These are phyloP conservation scores for Larix kaempferi DNA, from an alignment of 75 land plant species.

Conservation along the genomic window DNA sequence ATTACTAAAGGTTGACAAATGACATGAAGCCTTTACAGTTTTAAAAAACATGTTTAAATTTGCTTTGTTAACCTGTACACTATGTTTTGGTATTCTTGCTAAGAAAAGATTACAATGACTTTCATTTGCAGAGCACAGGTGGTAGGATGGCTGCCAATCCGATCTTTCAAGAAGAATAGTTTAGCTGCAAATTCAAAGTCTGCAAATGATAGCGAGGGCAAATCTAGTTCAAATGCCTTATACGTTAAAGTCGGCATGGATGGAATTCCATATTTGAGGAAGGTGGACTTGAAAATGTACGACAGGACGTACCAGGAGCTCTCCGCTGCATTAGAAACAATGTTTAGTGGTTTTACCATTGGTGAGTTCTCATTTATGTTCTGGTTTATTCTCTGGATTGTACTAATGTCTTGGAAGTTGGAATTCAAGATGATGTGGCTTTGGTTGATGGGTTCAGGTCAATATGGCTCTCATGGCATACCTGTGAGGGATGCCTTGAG, in stretches of 20 bases:
- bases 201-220: background rate
- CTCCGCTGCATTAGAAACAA: slow-evolving; percentile 32
- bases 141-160: no score
- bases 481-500: slow-evolving; percentile 15
- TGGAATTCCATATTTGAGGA: slow-evolving; percentile 56
- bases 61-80: background rate
- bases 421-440: background rate
- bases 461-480: no score
- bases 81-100: background rate
- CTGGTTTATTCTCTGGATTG: no score
- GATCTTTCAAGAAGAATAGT: no score
- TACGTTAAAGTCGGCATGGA: no score
- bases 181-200: no score
- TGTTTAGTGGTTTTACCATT: slow-evolving; percentile 43
- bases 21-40: no score
- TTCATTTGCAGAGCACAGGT: slow-evolving; percentile 36
- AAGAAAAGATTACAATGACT: background rate
- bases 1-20: no score
- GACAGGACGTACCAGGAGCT: slow-evolving; percentile 44
- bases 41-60: no score
- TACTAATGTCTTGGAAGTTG: no score
- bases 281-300: slow-evolving; percentile 47
- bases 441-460: no score
- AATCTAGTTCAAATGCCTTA: background rate
- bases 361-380: no score